Percentiles rank a stretch among this genome's conserved stretches.
These are phyloP conservation scores for Wickerhamomyces pijperi DNA, from an alignment of 805 yeast genomes.

Conservation along the genomic window DNA sequence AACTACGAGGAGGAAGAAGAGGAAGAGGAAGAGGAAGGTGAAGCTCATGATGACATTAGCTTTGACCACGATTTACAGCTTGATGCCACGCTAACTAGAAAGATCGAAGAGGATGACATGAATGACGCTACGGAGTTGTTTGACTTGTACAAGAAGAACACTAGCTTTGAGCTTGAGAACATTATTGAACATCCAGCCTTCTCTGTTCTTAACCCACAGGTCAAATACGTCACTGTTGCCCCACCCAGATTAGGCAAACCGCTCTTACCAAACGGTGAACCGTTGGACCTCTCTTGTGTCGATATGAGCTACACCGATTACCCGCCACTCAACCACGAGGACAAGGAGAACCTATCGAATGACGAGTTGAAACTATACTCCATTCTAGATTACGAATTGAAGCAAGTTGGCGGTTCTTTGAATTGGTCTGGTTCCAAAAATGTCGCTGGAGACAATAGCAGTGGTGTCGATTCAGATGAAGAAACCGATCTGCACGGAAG, in stretches of 20 bases:
- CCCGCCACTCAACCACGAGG: slow-evolving; percentile 7
- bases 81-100: neutral
- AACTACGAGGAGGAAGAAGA: too few species aligned
- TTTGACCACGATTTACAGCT: neutral
- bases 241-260: slow-evolving; percentile 12
- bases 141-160: neutral
- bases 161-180: neutral
- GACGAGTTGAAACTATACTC: slow-evolving; percentile 15
- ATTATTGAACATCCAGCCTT: slow-evolving; percentile 4
- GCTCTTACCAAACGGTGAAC: slow-evolving; percentile 11
- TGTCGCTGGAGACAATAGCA: slow-evolving; percentile 7
- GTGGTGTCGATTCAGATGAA: slow-evolving; percentile 5
- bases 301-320: slow-evolving; percentile 1
- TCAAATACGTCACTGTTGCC: slow-evolving; percentile 10
- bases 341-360: slow-evolving; percentile 1
- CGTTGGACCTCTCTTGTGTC: slow-evolving; percentile 14
- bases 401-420: slow-evolving; percentile 3
- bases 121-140: neutral
- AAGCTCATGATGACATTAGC: neutral
- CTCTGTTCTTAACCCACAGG: slow-evolving; percentile 10
- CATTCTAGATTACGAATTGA: slow-evolving; percentile 14
- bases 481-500: slow-evolving; percentile 2
- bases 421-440: slow-evolving; percentile 4
- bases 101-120: neutral
- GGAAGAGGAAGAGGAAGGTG: too few species aligned